Evolutionary conservation across 768 basidiomycete genomes (phyloP).

Genomic region (Lentinula boryana): DNA sequence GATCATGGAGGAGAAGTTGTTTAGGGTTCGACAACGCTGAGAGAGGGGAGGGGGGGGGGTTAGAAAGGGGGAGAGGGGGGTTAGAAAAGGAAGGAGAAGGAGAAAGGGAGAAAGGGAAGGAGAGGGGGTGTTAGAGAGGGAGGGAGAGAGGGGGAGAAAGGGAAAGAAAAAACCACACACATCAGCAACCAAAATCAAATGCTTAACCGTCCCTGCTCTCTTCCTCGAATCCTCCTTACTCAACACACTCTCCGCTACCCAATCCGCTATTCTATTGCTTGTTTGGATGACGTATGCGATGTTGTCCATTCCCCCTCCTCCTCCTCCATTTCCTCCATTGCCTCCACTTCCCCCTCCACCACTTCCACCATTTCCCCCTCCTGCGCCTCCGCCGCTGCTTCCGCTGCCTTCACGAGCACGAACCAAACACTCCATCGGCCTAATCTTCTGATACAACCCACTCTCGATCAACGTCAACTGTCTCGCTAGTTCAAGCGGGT

Average conservation of each 20-base stretch:
- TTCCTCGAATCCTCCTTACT: constrained; percentile 75
- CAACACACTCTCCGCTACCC: constrained; percentile 87
- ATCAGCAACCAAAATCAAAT: constrained; percentile 88
- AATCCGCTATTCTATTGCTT: constrained; percentile 86
- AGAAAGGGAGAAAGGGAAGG: too few relatives aligned
- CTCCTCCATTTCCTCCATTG: too few relatives aligned
- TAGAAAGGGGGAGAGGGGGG: too few relatives aligned
- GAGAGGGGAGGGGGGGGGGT: too few relatives aligned
- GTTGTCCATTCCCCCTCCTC: constrained; percentile 47
- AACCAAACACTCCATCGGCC: constrained; percentile 85
- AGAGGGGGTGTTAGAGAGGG: too few relatives aligned
- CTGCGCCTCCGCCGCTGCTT: not conserved
- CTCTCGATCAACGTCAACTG: constrained; percentile 93
- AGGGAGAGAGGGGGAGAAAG: too few relatives aligned
- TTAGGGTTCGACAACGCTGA: constrained; percentile 81
- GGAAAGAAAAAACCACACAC: constrained; percentile 38
- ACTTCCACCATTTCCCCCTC: too few relatives aligned
- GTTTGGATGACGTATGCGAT: constrained; percentile 84
- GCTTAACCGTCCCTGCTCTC: constrained; percentile 78
- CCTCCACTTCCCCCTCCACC: constrained; percentile 8
- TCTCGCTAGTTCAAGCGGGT: constrained; percentile 84
- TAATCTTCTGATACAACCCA: constrained; percentile 79
- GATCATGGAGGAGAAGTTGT: constrained; percentile 97
- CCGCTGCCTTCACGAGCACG: constrained; percentile 62
- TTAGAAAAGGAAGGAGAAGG: too few relatives aligned